Evolutionary conservation across 306 rosid genomes (phyloP).

Genomic region (Argentina anserina): DNA sequence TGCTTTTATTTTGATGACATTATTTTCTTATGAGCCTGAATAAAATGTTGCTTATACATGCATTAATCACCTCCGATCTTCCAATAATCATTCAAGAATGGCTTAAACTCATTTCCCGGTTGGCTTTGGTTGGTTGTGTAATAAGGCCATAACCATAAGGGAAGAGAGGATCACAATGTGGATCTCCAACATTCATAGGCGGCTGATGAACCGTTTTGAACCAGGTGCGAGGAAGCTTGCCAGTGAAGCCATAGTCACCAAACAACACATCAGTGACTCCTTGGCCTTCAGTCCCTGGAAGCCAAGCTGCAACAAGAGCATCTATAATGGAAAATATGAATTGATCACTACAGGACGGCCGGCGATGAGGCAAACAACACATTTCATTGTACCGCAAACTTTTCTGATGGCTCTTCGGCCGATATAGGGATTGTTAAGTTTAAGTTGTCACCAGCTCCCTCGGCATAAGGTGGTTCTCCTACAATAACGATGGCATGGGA

Average conservation of each 20-base stretch:
- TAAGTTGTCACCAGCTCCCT: slow-evolving; percentile 31
- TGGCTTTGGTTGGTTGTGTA: slow-evolving; percentile 19
- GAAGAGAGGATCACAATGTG: slow-evolving; percentile 35
- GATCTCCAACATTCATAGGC: slow-evolving; percentile 40
- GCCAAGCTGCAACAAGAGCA: slow-evolving; percentile 47
- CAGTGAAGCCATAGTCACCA: slow-evolving; percentile 34
- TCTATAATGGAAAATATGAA: slow-evolving; percentile 18
- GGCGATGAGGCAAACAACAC: slow-evolving; percentile 30
- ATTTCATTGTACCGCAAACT: slow-evolving; percentile 29
- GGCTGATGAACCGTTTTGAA: slow-evolving; percentile 38
- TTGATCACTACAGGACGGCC: slow-evolving; percentile 34
- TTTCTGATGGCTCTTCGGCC: slow-evolving; percentile 22
- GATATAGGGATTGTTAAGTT: slow-evolving; percentile 29
- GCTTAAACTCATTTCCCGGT: not conserved
- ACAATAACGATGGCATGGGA: slow-evolving; percentile 31
- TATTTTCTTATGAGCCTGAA: not conserved
- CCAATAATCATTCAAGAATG: not conserved
- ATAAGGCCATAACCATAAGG: slow-evolving; percentile 33
- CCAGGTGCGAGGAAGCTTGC: slow-evolving; percentile 36
- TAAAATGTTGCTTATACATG: not conserved
- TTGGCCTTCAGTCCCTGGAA: slow-evolving; percentile 39
- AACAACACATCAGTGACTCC: slow-evolving; percentile 36
- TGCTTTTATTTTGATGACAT: not conserved
- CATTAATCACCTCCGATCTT: no score
- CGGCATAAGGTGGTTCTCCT: slow-evolving; percentile 41